Percentiles rank a stretch among this genome's conserved stretches.
Evolutionary conservation across 306 rosid species (phyloP).

Genomic region (Leucaena leucocephala): DNA sequence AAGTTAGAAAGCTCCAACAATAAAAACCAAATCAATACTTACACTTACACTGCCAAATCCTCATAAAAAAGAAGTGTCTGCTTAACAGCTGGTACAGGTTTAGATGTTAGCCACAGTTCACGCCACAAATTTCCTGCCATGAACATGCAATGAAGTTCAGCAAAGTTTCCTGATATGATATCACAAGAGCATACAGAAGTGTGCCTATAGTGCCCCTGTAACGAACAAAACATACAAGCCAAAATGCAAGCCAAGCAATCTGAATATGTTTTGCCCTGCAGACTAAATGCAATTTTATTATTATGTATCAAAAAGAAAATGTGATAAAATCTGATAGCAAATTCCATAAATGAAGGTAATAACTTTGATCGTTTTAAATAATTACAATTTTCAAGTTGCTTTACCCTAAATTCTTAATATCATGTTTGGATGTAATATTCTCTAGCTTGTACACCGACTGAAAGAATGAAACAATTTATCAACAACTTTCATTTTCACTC

Average conservation of each 20-base stretch:
- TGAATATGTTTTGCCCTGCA: constrained; percentile 23
- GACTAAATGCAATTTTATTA: constrained; percentile 18
- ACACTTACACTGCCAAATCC: constrained; percentile 93
- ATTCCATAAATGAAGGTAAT: neutral
- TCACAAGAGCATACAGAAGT: constrained; percentile 20
- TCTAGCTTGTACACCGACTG: neutral
- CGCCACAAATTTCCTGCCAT: constrained; percentile 93
- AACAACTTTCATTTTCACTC: neutral
- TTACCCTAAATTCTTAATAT: neutral
- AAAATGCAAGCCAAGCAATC: constrained; percentile 24
- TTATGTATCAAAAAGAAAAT: constrained; percentile 17
- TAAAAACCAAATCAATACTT: constrained; percentile 28
- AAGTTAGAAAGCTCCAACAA: constrained; percentile 15
- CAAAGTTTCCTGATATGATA: constrained; percentile 18
- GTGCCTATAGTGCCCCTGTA: constrained; percentile 1
- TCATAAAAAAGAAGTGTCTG: constrained; percentile 96
- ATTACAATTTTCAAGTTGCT: neutral
- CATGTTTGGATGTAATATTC: neutral
- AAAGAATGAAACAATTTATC: neutral
- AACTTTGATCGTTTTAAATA: neutral
- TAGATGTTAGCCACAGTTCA: constrained; percentile 91
- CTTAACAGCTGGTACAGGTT: constrained; percentile 92
- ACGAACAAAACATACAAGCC: constrained; percentile 15
- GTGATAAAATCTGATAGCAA: neutral
- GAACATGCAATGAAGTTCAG: constrained; percentile 37